A percentile compares a stretch with the other conserved stretches of the same genome.
phyloP scores from a whole-genome alignment of 116 monocot species.

The Thalassia testudinum region DNA sequence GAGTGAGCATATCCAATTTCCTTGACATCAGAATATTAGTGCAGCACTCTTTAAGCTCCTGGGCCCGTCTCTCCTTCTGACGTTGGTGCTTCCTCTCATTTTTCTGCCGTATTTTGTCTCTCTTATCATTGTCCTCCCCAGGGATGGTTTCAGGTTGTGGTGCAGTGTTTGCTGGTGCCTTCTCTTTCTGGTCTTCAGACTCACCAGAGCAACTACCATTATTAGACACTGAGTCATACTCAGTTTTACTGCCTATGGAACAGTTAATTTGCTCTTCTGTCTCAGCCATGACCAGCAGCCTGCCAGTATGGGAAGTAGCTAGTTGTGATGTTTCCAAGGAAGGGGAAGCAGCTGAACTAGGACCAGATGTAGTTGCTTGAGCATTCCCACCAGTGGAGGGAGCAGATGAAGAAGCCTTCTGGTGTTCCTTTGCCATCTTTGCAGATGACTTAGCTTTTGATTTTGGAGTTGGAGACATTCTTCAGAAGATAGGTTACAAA shows the following conservation, averaged over 20 bases:
- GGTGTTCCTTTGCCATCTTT: slow-evolving; percentile 26
- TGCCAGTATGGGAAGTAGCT: slow-evolving; percentile 5
- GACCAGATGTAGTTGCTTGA: slow-evolving; percentile 25
- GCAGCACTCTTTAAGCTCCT: slow-evolving; percentile 72
- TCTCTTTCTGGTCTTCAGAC: slow-evolving; percentile 58
- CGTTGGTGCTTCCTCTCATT: slow-evolving; percentile 92
- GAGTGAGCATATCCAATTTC: slow-evolving; percentile 50
- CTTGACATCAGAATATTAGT: slow-evolving; percentile 52
- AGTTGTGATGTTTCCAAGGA: slow-evolving; percentile 9
- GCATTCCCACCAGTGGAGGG: slow-evolving; percentile 2
- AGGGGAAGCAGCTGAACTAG: slow-evolving; percentile 28
- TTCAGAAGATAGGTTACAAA: neutral
- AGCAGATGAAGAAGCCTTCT: slow-evolving; percentile 19
- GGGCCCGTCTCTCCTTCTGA: slow-evolving; percentile 69
- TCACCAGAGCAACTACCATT: slow-evolving; percentile 66
- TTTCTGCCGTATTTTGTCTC: slow-evolving; percentile 81
- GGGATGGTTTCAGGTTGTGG: slow-evolving; percentile 26
- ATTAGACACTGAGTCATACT: slow-evolving; percentile 56
- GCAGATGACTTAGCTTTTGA: slow-evolving; percentile 29
- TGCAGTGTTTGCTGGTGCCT: slow-evolving; percentile 2
- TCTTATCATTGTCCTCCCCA: slow-evolving; percentile 59
- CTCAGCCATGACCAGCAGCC: slow-evolving; percentile 23
- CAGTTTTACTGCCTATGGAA: slow-evolving; percentile 21
- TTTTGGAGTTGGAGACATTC: slow-evolving; percentile 10
- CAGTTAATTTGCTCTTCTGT: slow-evolving; percentile 36